Evolutionary conservation across 257 asterid genomes (phyloP).

Genomic region (Solanum acaule): DNA sequence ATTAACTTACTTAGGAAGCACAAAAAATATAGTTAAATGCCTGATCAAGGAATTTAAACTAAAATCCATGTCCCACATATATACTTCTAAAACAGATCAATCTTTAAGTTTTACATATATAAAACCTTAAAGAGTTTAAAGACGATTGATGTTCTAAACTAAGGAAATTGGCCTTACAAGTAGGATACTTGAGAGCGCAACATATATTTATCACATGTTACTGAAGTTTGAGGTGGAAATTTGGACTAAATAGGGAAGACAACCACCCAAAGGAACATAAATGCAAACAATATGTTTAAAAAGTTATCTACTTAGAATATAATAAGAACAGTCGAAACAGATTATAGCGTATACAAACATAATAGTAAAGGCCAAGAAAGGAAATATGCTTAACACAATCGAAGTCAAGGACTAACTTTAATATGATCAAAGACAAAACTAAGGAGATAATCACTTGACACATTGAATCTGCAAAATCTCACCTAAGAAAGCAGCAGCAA

Average conservation of each 20-base stretch:
- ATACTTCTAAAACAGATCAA: background rate
- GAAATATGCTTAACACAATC: background rate
- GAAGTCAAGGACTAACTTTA: background rate
- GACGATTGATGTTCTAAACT: background rate
- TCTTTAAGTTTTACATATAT: background rate
- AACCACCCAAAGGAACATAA: background rate
- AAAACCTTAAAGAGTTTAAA: background rate
- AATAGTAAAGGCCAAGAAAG: background rate
- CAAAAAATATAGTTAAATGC: background rate
- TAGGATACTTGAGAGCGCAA: background rate
- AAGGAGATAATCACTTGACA: background rate
- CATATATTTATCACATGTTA: background rate
- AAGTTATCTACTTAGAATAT: no score
- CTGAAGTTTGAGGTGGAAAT: background rate
- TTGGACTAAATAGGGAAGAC: no score
- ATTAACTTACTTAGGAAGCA: background rate
- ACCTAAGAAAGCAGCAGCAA: slow-evolving; percentile 81
- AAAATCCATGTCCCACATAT: background rate
- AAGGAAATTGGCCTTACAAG: background rate
- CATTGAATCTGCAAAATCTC: slow-evolving; percentile 17
- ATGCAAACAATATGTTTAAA: background rate
- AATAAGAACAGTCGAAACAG: background rate
- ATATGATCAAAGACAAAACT: background rate
- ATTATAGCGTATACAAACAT: background rate
- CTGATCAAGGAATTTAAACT: background rate